These are phyloP conservation scores for Gigaspora rosea DNA, from an alignment of 192 early-diverging fungal genomes.

Conservation along the genomic window DNA sequence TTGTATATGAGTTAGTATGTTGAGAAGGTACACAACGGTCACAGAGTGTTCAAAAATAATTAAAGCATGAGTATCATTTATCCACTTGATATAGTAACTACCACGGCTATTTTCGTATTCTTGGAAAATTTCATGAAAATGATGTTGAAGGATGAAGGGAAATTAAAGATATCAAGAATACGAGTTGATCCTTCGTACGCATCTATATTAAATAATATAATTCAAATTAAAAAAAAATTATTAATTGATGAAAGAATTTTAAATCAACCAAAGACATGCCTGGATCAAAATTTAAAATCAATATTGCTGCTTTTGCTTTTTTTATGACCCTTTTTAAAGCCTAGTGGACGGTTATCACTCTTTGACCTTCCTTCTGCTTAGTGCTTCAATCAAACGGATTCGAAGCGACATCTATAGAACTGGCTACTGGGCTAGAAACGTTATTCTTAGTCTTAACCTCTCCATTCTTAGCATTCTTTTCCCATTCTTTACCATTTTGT, in stretches of 20 bases:
- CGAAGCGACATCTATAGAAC: background rate
- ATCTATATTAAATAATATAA: conserved; percentile 3
- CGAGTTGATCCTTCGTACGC: no score
- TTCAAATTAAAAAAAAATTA: background rate
- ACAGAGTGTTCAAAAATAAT: no score
- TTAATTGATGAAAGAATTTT: background rate
- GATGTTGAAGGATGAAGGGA: conserved; percentile 68
- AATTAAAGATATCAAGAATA: conserved; percentile 59
- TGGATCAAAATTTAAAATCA: conserved; percentile 36
- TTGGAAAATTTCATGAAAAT: conserved; percentile 69
- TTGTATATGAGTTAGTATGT: background rate
- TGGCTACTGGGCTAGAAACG: background rate
- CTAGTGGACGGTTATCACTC: background rate
- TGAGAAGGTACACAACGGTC: no score
- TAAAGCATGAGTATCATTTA: no score
- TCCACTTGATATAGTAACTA: no score
- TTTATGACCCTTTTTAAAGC: conserved; percentile 32
- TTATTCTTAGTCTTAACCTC: background rate
- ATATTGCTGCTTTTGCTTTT: conserved; percentile 34
- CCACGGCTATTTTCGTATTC: no score
- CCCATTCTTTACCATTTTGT: conserved; percentile 28
- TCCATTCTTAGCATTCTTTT: background rate
- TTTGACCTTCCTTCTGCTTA: conserved; percentile 9
- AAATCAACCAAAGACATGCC: background rate
- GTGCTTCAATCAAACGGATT: conserved; percentile 1